Conservation (phyloP, 2,329 filamentous ascomycete genomes). For the Allantophomopsis lycopodina region DNA sequence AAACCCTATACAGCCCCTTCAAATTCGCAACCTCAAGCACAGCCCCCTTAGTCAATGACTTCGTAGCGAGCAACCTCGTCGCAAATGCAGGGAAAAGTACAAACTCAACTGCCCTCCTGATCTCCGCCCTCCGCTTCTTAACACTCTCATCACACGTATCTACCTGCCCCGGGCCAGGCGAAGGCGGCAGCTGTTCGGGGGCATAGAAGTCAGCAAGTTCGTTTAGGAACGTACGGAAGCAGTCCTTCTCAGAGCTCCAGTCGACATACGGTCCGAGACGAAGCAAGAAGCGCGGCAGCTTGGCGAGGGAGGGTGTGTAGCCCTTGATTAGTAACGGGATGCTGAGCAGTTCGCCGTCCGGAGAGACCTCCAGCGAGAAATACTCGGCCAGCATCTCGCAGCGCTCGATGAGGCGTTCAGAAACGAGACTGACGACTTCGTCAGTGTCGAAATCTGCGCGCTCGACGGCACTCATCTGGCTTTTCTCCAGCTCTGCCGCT, state of each 20-base stretch:
- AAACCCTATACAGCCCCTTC: constrained; percentile 86
- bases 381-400: constrained; percentile 87
- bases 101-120: constrained; percentile 70
- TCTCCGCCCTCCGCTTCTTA: constrained; percentile 46
- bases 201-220: constrained; percentile 87
- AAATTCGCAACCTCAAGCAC: constrained; percentile 82
- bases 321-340: constrained; percentile 81
- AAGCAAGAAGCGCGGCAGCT: constrained; percentile 79
- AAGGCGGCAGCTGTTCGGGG: constrained; percentile 64
- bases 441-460: constrained; percentile 49
- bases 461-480: constrained; percentile 13
- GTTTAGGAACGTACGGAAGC: constrained; percentile 72
- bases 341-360: constrained; percentile 59
- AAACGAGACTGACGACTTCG: constrained; percentile 51
- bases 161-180: constrained; percentile 20
- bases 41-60: constrained; percentile 54
- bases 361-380: constrained; percentile 73
- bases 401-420: constrained; percentile 55
- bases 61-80: constrained; percentile 69
- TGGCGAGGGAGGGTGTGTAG: constrained; percentile 74
- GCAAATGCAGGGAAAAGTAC: constrained; percentile 84
- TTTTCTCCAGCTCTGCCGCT: constrained; percentile 58
- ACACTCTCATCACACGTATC: constrained; percentile 31
- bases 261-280: constrained; percentile 77
- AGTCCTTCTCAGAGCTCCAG: constrained; percentile 74